Evolutionary conservation across 2,329 filamentous ascomycete species (phyloP), one percentile per base, ranked within the genome.

Genomic region (Phoma sp.): DNA sequence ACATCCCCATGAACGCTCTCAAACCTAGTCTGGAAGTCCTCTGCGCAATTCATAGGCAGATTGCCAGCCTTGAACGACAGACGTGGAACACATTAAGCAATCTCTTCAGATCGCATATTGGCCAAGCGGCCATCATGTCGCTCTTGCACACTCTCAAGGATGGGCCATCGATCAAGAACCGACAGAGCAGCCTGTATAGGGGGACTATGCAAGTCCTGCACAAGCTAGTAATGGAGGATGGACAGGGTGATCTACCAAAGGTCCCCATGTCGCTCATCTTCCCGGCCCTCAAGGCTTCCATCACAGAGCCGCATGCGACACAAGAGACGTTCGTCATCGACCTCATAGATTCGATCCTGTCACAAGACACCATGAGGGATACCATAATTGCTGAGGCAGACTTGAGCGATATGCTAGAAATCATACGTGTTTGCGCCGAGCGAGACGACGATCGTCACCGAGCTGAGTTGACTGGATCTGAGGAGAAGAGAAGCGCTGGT

Each of bases 21-120:
- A 83, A 83, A 61, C 81, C 83, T 28, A 91, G 87, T 65, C 80
- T 93, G 29, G 85, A 88, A 57, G 83, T 92, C 4, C 78, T 93
- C 47, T 88, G 88, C 64, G 88, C 87, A 33, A 88, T 92, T 55
- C 88, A 89, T 69, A 86, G 84, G 56, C 79, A 90, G 43, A 83
- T 92, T 2, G 76, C 78, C 11, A 78, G 76, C 38, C 79, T 90
- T 10, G 79, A 84, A 53, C 84, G 87, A 57, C 81, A 84, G 33
- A 83, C 89, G 3, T 92, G 89, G 89, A 84, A 85, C 56, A 87
- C 87, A 0, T 78, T 92, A 26, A 81, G 83, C 66, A 88, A 91
- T 59, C 78, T 93, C 0, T 88, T 87, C 77, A 86, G 81, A 64
- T 92, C 89, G 1, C 89, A 92, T 68, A 85, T 91, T 59, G 88